phyloP scores from a whole-genome alignment of 139 green algal genomes.

The Tetraselmis chui region DNA sequence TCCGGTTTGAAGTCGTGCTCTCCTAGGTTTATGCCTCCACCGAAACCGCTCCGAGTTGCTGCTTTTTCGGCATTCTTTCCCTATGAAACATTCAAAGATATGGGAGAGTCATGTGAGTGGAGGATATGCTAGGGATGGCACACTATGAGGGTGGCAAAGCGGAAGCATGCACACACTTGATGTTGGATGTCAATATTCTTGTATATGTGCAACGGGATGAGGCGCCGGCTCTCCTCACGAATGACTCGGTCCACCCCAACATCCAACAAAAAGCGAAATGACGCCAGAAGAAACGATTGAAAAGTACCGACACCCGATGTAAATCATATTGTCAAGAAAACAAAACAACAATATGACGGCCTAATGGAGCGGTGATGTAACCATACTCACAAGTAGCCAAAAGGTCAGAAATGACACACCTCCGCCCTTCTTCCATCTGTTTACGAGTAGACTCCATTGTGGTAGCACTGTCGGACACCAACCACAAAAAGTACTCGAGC shows the following conservation, averaged over 20 bases:
- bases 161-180: neutral
- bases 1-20: neutral
- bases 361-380: neutral
- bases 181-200: neutral
- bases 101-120: too few relatives aligned
- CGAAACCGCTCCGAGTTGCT: neutral
- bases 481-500: neutral
- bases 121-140: neutral
- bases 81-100: too few relatives aligned
- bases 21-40: neutral
- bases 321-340: neutral
- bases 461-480: neutral
- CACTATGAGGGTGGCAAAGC: neutral
- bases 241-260: neutral
- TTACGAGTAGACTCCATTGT: neutral
- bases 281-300: neutral
- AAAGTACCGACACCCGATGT: neutral
- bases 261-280: neutral
- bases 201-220: neutral
- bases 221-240: neutral
- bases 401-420: neutral
- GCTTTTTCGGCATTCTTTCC: neutral
- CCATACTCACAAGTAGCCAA: neutral
- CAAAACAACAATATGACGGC: neutral
- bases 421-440: neutral